Percentiles rank a stretch among this genome's conserved stretches.
Conservation (phyloP, 257 asterid genomes). For the Vinca minor region DNA sequence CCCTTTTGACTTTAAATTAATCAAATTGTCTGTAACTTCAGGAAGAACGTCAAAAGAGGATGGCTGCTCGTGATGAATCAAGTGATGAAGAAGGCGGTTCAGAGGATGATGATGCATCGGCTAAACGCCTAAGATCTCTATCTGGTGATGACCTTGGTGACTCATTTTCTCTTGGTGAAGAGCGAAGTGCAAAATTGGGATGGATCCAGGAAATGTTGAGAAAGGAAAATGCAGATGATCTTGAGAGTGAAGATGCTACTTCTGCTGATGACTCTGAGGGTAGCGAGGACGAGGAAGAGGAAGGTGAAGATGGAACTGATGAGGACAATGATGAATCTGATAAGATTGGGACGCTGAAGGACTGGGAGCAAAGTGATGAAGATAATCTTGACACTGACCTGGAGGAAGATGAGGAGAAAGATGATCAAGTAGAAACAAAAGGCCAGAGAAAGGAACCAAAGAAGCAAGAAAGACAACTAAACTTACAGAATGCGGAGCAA, state of each 20-base stretch:
- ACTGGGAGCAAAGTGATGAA: slow-evolving; percentile 99
- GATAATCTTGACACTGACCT: slow-evolving; percentile 40
- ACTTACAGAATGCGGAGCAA: slow-evolving; percentile 15
- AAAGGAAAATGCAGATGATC: slow-evolving; percentile 27
- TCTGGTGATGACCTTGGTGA: slow-evolving; percentile 98
- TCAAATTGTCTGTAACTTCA: slow-evolving; percentile 17
- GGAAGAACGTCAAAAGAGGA: slow-evolving; percentile 89
- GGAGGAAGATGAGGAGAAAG: slow-evolving; percentile 36
- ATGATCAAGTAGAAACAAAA: slow-evolving; percentile 18
- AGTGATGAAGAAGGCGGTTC: slow-evolving; percentile 56
- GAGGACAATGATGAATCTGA: slow-evolving; percentile 31
- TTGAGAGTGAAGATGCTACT: slow-evolving; percentile 33
- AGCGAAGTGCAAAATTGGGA: slow-evolving; percentile 33
- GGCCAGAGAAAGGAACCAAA: slow-evolving; percentile 23
- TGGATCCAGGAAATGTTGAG: slow-evolving; percentile 55
- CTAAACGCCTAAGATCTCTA: slow-evolving; percentile 32
- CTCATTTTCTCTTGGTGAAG: slow-evolving; percentile 50
- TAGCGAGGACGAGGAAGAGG: slow-evolving; percentile 33
- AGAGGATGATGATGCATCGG: slow-evolving; percentile 39
- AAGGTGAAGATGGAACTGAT: slow-evolving; percentile 38
- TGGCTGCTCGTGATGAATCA: slow-evolving; percentile 61
- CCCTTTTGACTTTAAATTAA: slow-evolving; percentile 1
- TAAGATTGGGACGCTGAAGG: slow-evolving; percentile 45
- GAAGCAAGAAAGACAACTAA: slow-evolving; percentile 26
- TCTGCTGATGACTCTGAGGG: slow-evolving; percentile 43